Evolutionary conservation across 306 rosid genomes (phyloP).

Genomic region (Dryas alaskensis): DNA sequence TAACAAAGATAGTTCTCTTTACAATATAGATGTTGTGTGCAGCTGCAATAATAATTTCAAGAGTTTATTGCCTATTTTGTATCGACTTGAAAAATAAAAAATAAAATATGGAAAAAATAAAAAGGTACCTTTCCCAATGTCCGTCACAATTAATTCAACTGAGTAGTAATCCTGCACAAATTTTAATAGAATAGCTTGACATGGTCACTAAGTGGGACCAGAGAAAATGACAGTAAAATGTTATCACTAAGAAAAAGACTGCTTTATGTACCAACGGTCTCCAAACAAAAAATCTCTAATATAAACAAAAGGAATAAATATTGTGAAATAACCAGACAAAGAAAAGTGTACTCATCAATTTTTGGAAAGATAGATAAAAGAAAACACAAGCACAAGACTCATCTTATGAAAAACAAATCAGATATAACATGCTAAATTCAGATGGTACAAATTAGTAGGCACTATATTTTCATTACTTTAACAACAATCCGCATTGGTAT

Average conservation of each 20-base stretch:
- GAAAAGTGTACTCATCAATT: too few species aligned
- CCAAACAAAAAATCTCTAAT: neutral
- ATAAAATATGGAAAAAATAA: neutral
- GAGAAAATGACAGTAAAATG: slow-evolving; percentile 6
- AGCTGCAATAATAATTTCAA: neutral
- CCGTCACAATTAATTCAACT: slow-evolving; percentile 69
- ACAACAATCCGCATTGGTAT: neutral
- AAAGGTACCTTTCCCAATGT: slow-evolving; percentile 73
- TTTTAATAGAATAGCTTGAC: slow-evolving; percentile 28
- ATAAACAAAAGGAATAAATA: neutral
- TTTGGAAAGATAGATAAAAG: too few species aligned
- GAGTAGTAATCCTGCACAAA: slow-evolving; percentile 65
- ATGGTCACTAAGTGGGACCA: slow-evolving; percentile 12
- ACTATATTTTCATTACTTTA: neutral
- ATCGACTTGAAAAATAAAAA: neutral
- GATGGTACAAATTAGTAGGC: neutral
- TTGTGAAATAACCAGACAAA: neutral
- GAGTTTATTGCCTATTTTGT: neutral
- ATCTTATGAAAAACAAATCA: neutral
- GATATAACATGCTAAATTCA: neutral
- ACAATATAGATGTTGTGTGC: neutral
- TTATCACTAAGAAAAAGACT: neutral
- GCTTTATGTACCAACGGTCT: neutral
- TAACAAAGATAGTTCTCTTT: neutral
- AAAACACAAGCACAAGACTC: neutral